A percentile compares a stretch with the other conserved stretches of the same genome.
Evolutionary conservation across 306 rosid species (phyloP).

Genomic region (Lithocarpus polystachyus): DNA sequence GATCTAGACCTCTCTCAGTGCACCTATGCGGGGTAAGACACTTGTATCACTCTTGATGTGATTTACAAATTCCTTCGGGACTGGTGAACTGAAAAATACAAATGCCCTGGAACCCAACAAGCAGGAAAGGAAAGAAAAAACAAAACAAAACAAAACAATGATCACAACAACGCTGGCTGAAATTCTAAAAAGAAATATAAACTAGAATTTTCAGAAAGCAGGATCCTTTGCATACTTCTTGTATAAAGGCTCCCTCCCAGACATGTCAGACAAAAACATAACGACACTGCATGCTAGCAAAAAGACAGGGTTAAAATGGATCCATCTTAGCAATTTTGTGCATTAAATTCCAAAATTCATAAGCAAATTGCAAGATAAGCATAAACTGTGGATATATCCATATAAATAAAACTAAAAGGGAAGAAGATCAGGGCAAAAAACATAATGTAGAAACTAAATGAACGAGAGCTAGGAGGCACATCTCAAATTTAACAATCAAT

Average conservation of each 20-base stretch:
- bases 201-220: conserved; percentile 2
- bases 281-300: conserved; percentile 88
- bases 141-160: conserved; percentile 1
- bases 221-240: conserved; percentile 60
- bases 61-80: conserved; percentile 75
- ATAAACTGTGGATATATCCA: background rate
- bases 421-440: background rate
- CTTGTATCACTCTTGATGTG: conserved; percentile 87
- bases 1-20: conserved; percentile 74
- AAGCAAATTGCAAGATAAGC: too few relatives aligned
- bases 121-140: conserved; percentile 11
- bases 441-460: background rate
- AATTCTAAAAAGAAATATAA: conserved; percentile 5
- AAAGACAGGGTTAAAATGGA: conserved; percentile 44
- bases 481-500: background rate
- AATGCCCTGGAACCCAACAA: conserved; percentile 57
- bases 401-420: background rate
- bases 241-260: conserved; percentile 96
- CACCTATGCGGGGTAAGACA: conserved; percentile 93
- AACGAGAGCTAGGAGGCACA: background rate
- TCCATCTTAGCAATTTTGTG: conserved; percentile 10
- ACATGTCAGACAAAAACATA: conserved; percentile 97
- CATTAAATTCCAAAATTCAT: background rate
- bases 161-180: conserved; percentile 19
- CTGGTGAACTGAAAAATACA: conserved; percentile 81